These are phyloP conservation scores for Piper longum DNA, from an alignment of 164 flowering plant species.

Conservation along the genomic window DNA sequence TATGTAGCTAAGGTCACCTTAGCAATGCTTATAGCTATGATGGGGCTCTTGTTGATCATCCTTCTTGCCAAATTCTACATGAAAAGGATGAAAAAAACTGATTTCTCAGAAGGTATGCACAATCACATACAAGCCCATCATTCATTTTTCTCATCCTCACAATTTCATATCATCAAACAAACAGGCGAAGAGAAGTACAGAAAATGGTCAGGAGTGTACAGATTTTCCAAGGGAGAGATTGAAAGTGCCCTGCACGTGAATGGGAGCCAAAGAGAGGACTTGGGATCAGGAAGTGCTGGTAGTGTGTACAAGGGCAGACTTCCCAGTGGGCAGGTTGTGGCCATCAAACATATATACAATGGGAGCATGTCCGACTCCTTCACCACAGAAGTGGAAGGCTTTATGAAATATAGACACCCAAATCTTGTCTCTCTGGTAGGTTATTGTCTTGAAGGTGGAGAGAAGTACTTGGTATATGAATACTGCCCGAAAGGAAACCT, in stretches of 20 bases:
- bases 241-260: constrained; percentile 34
- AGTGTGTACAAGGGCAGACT: constrained; percentile 50
- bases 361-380: constrained; percentile 40
- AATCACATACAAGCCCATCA: not conserved
- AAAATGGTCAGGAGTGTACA: constrained; percentile 46
- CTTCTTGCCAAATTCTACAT: constrained; percentile 30
- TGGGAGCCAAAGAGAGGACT: constrained; percentile 18
- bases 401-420: constrained; percentile 50
- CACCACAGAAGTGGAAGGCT: constrained; percentile 47
- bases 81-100: constrained; percentile 13
- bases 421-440: constrained; percentile 59
- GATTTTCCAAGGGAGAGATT: constrained; percentile 53
- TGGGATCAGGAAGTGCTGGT: constrained; percentile 66
- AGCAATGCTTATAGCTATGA: constrained; percentile 17
- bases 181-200: constrained; percentile 12
- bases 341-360: constrained; percentile 50
- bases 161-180: not conserved
- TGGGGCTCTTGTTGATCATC: constrained; percentile 16
- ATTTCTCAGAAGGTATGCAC: constrained; percentile 7
- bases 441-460: constrained; percentile 47
- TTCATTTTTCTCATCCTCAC: too few relatives aligned
- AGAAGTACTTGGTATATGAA: constrained; percentile 54
- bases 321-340: constrained; percentile 66
- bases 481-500: constrained; percentile 57
- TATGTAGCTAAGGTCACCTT: constrained; percentile 19